Evolutionary conservation across 441 rosid genomes (phyloP).

Genomic region (Euphorbia celastroides): DNA sequence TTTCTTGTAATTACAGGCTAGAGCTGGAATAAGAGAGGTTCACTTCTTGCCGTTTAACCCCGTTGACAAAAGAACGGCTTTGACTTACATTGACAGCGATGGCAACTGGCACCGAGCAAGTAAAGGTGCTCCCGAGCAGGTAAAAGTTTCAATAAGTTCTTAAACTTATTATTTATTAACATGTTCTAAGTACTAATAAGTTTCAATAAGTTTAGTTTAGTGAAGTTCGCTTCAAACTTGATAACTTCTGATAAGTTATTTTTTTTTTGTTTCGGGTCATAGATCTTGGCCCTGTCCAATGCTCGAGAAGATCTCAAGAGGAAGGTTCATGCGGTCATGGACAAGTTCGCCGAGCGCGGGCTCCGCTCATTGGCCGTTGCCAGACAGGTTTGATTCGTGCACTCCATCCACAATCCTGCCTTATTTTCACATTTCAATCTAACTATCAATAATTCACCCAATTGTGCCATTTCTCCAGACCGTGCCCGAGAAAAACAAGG

Average conservation of each 20-base stretch:
- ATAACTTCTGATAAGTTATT: too few relatives aligned
- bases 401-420: not conserved
- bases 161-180: too few relatives aligned
- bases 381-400: slow-evolving; percentile 40
- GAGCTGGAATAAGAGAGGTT: slow-evolving; percentile 82
- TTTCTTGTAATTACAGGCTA: slow-evolving; percentile 42
- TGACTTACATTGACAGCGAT: slow-evolving; percentile 63
- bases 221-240: too few relatives aligned
- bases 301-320: slow-evolving; percentile 60
- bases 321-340: slow-evolving; percentile 58
- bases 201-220: too few relatives aligned
- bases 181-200: too few relatives aligned
- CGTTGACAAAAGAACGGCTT: slow-evolving; percentile 87
- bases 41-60: slow-evolving; percentile 97
- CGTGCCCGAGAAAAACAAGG: slow-evolving; percentile 62
- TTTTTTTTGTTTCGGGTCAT: slow-evolving; percentile 16
- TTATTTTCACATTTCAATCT: not conserved
- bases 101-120: slow-evolving; percentile 91
- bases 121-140: slow-evolving; percentile 99
- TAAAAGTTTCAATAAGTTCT: too few relatives aligned
- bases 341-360: slow-evolving; percentile 82
- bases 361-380: slow-evolving; percentile 68
- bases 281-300: slow-evolving; percentile 70
- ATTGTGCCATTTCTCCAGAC: slow-evolving; percentile 31
- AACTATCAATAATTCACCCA: slow-evolving; percentile 23